A percentile compares a stretch with the other conserved stretches of the same genome.
phyloP scores from a whole-genome alignment of 306 rosid species.

The Quercus cerris region DNA sequence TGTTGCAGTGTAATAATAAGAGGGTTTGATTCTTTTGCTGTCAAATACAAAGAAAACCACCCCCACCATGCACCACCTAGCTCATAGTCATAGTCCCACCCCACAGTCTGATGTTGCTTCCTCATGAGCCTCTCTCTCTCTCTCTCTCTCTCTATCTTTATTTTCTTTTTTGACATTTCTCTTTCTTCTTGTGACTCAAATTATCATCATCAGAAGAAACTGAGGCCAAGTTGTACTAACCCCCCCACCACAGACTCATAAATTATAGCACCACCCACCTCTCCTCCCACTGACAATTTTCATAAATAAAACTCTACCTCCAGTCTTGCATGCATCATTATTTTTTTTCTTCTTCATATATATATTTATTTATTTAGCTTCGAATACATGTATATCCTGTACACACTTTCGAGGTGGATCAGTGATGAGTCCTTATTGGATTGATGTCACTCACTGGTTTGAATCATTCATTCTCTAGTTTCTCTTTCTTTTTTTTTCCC shows the following conservation, averaged over 20 bases:
- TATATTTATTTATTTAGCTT: background rate
- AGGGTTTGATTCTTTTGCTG: conserved; percentile 41
- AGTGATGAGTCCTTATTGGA: background rate
- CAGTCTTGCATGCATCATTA: background rate
- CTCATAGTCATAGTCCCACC: background rate
- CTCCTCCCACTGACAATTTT: conserved; percentile 37
- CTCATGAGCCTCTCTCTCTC: too few relatives aligned
- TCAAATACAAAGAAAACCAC: conserved; percentile 34
- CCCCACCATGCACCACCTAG: conserved; percentile 2
- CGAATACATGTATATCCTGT: background rate
- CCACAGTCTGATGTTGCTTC: conserved; percentile 33
- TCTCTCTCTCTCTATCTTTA: background rate
- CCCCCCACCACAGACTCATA: conserved; percentile 24
- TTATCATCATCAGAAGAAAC: conserved; percentile 44
- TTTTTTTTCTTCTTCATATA: background rate
- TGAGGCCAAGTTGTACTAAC: conserved; percentile 28
- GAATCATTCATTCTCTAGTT: background rate
- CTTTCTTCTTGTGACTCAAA: conserved; percentile 49
- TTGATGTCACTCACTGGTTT: conserved; percentile 1
- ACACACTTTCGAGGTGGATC: conserved; percentile 19
- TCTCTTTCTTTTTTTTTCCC: background rate
- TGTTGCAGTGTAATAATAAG: conserved; percentile 11
- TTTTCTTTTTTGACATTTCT: background rate
- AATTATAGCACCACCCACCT: conserved; percentile 51
- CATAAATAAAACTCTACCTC: conserved; percentile 30